Evolutionary conservation across 345 rosid species (phyloP), one percentile per base, ranked within the genome.

Genomic region (Geranium rotundifolium): DNA sequence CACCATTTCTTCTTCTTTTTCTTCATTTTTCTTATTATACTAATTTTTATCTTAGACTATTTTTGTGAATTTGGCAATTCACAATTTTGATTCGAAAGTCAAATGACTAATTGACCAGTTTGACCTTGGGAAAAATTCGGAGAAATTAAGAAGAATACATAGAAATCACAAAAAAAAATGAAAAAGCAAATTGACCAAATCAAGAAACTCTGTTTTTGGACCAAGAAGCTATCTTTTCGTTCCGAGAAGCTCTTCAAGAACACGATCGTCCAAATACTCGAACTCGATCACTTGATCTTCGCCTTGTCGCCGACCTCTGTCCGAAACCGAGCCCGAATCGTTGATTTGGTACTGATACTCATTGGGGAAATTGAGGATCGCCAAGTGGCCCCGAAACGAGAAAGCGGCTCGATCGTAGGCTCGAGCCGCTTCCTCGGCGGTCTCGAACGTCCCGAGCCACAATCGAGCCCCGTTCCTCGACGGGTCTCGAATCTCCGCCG

Each of bases 401-500:
- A 71, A 82, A 49, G 91, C 88, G 1, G 91, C 88, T 64, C 77
- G 62, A 58, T 85, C 88, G 16, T 85, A 85, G 0, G 91, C 88
- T 5, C 76, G 77, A 19, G 88, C 91, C 9, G 86, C 91, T 17
- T 81, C 84, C 58, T 81, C 84, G 1, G 82, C 88, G 1, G 81
- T 81, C 54, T 73, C 64, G 49, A 79, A 85, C 39, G 91, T 85
- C 15, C 86, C 91, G 0, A 90, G 81, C 95, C 92, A 87, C 37
- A 86, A 72, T 16, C 90, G 83, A 0, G 85, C 81, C 1, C 90
- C 89, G 3, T 82, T 84, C 74, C 76, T 79, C 0, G 83, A 71
- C 0, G 97, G 88, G 68, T 90, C 91, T 0, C 90, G 90, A 70
- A 90, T 90, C 77, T 90, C 90, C 0, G 90, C 95, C 0, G 95